Evolutionary conservation across 192 early-diverging fungal genomes (phyloP).

Genomic region (Diversispora epigaea): DNA sequence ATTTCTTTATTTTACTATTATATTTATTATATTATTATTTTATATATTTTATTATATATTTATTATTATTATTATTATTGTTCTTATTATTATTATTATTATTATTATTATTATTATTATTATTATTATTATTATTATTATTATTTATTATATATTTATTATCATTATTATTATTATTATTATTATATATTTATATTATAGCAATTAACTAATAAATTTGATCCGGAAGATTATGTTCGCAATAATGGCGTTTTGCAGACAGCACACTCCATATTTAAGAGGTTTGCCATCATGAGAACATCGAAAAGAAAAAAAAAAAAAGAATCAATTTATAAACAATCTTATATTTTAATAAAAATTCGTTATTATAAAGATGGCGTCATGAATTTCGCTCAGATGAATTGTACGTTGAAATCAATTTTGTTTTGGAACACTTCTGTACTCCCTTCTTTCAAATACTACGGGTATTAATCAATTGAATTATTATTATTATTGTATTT

Average conservation of each 20-base stretch:
- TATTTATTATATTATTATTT: too few relatives aligned
- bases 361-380: constrained; percentile 67
- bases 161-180: not conserved
- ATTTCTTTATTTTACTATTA: not conserved
- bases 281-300: constrained; percentile 41
- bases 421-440: constrained; percentile 83
- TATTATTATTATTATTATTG: too few relatives aligned
- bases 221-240: constrained; percentile 69
- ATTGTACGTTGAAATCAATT: constrained; percentile 89
- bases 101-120: constrained; percentile 9
- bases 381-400: constrained; percentile 74
- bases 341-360: not conserved
- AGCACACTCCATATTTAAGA: constrained; percentile 92
- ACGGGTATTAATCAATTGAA: constrained; percentile 49
- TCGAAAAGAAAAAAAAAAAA: not conserved
- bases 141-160: not conserved
- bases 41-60: too few relatives aligned
- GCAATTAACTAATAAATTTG: constrained; percentile 76
- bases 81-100: not conserved
- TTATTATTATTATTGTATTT: not conserved
- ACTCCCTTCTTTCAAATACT: constrained; percentile 81
- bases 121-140: too few relatives aligned
- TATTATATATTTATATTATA: constrained; percentile 32
- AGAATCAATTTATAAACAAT: not conserved
- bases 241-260: constrained; percentile 94